Evolutionary conservation across 495 filamentous ascomycete species (phyloP).

Genomic region (Stereocaulon alpinum): DNA sequence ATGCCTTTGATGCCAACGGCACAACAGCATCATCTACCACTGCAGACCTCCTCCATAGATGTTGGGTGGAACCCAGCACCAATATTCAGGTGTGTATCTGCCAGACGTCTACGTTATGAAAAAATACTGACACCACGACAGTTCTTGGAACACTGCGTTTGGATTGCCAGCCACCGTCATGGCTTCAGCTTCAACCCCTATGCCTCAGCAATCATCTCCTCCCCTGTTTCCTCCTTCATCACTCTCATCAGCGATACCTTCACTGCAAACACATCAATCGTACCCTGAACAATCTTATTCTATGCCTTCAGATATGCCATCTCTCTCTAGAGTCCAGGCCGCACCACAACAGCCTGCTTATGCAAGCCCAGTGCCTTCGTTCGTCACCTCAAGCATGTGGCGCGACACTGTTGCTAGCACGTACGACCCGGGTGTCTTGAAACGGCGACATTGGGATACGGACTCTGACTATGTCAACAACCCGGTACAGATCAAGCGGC

Average conservation of each 20-base stretch:
- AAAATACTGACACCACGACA: constrained; percentile 24
- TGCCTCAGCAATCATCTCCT: constrained; percentile 31
- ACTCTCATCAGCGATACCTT: constrained; percentile 26
- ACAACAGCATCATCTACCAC: constrained; percentile 34
- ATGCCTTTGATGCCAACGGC: constrained; percentile 59
- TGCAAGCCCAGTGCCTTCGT: constrained; percentile 46
- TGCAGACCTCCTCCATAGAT: constrained; percentile 38
- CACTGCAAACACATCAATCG: constrained; percentile 19
- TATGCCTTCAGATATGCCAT: constrained; percentile 11
- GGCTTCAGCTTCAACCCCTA: constrained; percentile 7
- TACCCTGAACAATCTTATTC: constrained; percentile 16
- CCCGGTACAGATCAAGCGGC: constrained; percentile 15
- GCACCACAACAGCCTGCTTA: constrained; percentile 39
- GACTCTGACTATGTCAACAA: constrained; percentile 12
- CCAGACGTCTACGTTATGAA: too few species aligned
- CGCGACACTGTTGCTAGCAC: constrained; percentile 88
- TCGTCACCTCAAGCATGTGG: constrained; percentile 93
- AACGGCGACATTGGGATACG: constrained; percentile 56
- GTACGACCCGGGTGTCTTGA: constrained; percentile 64
- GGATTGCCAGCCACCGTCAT: constrained; percentile 44
- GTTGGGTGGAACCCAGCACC: constrained; percentile 82
- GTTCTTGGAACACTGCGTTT: constrained; percentile 89
- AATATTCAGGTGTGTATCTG: constrained; percentile 78
- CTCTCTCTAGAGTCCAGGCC: constrained; percentile 34
- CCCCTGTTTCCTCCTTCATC: constrained; percentile 33